A percentile compares a stretch with the other conserved stretches of the same genome.
Conservation (phyloP, 2,329 filamentous ascomycete genomes). For the Exophiala spinifera region DNA sequence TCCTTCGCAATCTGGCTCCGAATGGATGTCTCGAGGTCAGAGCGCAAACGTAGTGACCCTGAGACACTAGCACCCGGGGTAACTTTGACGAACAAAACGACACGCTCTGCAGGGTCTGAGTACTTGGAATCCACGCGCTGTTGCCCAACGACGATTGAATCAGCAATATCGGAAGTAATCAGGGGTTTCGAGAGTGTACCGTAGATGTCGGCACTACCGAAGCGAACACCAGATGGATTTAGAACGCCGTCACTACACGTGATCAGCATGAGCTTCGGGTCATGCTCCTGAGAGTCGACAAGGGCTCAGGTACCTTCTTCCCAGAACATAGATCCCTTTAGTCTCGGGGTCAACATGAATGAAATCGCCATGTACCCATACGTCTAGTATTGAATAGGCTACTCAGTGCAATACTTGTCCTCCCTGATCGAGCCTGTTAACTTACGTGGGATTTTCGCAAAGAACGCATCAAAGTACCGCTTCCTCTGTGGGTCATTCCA, state of each 20-base stretch:
- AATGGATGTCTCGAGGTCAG: conserved; percentile 55
- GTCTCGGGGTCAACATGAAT: conserved; percentile 66
- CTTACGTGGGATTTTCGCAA: conserved; percentile 10
- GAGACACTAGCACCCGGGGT: not conserved
- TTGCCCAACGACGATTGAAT: conserved; percentile 1
- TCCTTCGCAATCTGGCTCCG: conserved; percentile 63
- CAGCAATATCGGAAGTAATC: not conserved
- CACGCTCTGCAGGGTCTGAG: conserved; percentile 12
- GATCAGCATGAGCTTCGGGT: too few species aligned
- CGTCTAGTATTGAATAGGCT: conserved; percentile 31
- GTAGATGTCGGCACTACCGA: conserved; percentile 79
- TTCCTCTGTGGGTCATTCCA: conserved; percentile 53
- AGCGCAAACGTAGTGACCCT: not conserved
- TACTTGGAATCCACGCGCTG: conserved; percentile 2
- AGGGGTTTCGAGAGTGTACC: conserved; percentile 54
- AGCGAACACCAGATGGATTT: conserved; percentile 74
- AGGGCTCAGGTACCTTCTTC: too few species aligned
- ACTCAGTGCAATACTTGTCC: too few species aligned
- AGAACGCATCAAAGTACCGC: conserved; percentile 48
- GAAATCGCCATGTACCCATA: conserved; percentile 82
- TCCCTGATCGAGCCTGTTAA: too few species aligned
- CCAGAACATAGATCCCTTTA: conserved; percentile 43
- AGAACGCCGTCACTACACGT: conserved; percentile 65
- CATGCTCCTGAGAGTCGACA: too few species aligned
- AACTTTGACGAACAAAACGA: conserved; percentile 17